Base-by-base conservation (phyloP, 2,329 filamentous ascomycete species). In the Colletotrichum echinochloae region DNA sequence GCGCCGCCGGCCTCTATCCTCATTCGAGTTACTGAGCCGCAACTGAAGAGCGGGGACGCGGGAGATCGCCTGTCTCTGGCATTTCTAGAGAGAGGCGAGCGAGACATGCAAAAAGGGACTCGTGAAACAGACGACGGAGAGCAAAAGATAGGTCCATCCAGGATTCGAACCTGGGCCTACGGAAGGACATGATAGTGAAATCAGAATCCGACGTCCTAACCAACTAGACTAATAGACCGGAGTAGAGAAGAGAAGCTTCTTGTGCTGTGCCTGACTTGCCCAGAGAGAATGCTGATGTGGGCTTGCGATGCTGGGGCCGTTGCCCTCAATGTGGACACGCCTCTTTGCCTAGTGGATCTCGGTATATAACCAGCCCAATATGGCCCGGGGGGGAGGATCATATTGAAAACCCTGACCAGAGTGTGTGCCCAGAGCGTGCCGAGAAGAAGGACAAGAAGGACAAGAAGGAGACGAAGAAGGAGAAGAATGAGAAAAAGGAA, bases 141-240 rank as follows among this genome's bases (percentile, higher is more conserved):
- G 20, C 11, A 26, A 56, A 12, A 30, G 0, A 3, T 12, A 68
- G 65, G 60, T 68, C 65, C 60, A 52, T 68, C 65, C 60, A 68
- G 65, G 52, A 68, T 65, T 59, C 60, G 52, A 65, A 68, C 52
- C 60, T 65, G 52, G 65, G 52, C 60, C 35, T 65, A 68, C 65
- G 52, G 65, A 65, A 68, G 44, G 35, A 41, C 46, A 54, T 59
- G 51, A 52, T 11, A 8, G 0, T 16, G 1, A 23, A 39, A 52
- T 68, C 60, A 68, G 65, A 68, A 59, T 65, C 60, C 65, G 60
- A 65, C 60, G 65, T 68, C 60, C 65, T 65, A 65, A 68, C 52
- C 65, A 68, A 65, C 65, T 68, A 68, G 65, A 68, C 44, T 59
- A 65, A 68, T 65, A 68, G 60, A 65, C 60, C 60, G 14, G 1